Conservation (phyloP, 2,329 filamentous ascomycete species). For the Colletotrichum sp. region DNA sequence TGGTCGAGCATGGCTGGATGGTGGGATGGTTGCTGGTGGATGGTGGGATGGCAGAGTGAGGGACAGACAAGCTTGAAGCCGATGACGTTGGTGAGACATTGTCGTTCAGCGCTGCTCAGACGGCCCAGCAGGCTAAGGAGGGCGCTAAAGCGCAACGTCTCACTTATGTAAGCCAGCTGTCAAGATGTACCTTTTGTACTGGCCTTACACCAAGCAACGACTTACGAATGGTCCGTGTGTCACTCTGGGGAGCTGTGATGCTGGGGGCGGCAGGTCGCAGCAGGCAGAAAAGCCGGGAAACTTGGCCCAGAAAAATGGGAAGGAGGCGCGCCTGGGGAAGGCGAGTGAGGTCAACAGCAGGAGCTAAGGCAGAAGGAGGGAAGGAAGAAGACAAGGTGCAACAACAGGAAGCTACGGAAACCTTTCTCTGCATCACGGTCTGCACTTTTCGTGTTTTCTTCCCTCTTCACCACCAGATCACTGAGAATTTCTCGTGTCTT, state of each 20-base stretch:
- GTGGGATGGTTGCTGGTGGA: neutral
- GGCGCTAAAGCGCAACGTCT: neutral
- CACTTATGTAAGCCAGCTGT: neutral
- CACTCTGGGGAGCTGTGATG: neutral
- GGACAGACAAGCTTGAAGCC: neutral
- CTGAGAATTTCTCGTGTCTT: neutral
- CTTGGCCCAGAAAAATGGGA: neutral
- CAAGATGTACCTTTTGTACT: neutral
- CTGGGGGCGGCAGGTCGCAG: neutral
- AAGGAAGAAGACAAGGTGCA: neutral
- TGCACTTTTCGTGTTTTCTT: neutral
- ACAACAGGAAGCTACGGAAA: neutral
- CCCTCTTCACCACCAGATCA: neutral
- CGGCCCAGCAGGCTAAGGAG: neutral
- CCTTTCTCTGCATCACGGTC: neutral
- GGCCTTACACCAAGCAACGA: fast-evolving
- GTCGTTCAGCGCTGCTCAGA: neutral
- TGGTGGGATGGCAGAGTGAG: neutral
- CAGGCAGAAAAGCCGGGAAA: neutral
- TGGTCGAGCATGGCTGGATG: neutral
- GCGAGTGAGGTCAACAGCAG: neutral
- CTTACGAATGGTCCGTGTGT: neutral
- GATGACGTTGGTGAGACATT: constrained; percentile 22
- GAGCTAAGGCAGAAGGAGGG: neutral
- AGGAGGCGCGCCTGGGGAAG: neutral